A percentile compares a stretch with the other conserved stretches of the same genome.
Conservation (phyloP, 108 stramenopile species). For the Mayamaea pseudoterrestris region DNA sequence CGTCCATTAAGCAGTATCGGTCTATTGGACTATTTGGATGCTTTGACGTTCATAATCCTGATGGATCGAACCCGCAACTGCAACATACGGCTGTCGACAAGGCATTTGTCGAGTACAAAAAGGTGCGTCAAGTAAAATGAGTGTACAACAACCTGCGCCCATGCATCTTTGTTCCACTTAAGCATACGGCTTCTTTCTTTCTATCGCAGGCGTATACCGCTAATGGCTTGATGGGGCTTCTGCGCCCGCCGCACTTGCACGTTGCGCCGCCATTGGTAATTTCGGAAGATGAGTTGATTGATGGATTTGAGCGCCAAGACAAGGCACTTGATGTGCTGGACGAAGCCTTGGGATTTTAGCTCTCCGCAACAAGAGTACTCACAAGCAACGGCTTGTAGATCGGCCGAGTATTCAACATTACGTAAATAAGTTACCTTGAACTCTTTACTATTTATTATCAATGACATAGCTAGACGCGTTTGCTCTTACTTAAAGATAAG, state of each 20-base stretch:
- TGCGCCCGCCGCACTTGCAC: conserved; percentile 28
- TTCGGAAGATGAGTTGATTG: conserved; percentile 25
- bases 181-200: neutral
- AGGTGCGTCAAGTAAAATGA: too few species aligned
- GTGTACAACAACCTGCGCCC: conserved; percentile 3
- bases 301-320: conserved; percentile 37
- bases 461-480: too few species aligned
- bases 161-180: neutral
- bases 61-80: conserved; percentile 25
- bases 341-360: conserved; percentile 26
- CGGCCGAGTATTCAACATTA: too few species aligned
- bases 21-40: conserved; percentile 31
- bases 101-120: conserved; percentile 25
- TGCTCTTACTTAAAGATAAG: too few species aligned
- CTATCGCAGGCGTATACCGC: conserved; percentile 19
- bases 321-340: conserved; percentile 26
- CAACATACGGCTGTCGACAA: conserved; percentile 20
- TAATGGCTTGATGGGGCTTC: conserved; percentile 23
- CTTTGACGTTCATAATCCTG: conserved; percentile 23
- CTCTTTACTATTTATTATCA: too few species aligned
- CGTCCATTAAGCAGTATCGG: conserved; percentile 29
- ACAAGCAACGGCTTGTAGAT: too few species aligned
- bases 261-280: conserved; percentile 36
- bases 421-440: too few species aligned
- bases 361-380: too few species aligned